These are phyloP conservation scores for Paxillus involutus DNA, from an alignment of 768 basidiomycete species.

Conservation along the genomic window DNA sequence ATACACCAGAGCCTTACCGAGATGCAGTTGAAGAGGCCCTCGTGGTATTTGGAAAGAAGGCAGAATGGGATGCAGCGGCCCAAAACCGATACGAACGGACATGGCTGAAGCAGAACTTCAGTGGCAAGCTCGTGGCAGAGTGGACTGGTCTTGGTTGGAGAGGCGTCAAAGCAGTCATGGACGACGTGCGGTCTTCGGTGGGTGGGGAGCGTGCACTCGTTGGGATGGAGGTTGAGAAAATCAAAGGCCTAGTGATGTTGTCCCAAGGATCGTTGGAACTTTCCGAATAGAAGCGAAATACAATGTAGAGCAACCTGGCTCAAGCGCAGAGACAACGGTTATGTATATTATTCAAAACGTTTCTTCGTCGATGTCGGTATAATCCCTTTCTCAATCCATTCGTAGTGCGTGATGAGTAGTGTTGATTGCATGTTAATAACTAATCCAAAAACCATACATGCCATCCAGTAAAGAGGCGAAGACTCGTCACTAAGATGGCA, in stretches of 20 bases:
- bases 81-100: constrained; percentile 25
- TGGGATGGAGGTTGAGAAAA: constrained; percentile 38
- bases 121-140: constrained; percentile 49
- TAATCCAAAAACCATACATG: too few species aligned
- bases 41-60: constrained; percentile 49
- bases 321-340: too few species aligned
- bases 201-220: constrained; percentile 50
- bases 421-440: too few species aligned
- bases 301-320: neutral
- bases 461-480: too few species aligned
- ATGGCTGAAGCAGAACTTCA: constrained; percentile 46
- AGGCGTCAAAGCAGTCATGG: constrained; percentile 53
- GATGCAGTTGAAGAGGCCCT: constrained; percentile 46
- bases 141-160: constrained; percentile 53
- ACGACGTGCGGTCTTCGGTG: constrained; percentile 42
- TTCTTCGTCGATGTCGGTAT: too few species aligned
- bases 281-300: constrained; percentile 11
- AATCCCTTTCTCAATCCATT: too few species aligned
- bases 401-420: too few species aligned
- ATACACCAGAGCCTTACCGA: constrained; percentile 11
- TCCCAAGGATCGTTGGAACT: constrained; percentile 28
- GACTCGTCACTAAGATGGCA: too few species aligned
- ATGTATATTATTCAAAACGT: too few species aligned
- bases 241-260: constrained; percentile 39
- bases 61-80: constrained; percentile 42